A percentile compares a stretch with the other conserved stretches of the same genome.
Conservation (phyloP, 2,329 filamentous ascomycete species). For the Xylariaceae sp. region DNA sequence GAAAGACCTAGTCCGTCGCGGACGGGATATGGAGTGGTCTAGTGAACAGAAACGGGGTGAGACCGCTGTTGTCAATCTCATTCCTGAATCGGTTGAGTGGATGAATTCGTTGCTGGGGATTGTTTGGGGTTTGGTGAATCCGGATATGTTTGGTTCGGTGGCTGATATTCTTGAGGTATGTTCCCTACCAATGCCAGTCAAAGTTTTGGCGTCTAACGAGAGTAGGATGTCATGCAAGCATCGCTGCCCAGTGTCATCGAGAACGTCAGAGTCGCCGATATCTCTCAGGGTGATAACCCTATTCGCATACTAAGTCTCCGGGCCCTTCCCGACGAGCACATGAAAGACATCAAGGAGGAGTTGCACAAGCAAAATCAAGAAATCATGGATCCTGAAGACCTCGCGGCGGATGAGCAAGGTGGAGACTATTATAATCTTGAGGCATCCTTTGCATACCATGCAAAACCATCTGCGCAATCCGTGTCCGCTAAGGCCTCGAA, state of each 20-base stretch:
- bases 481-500: conserved; percentile 81
- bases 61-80: conserved; percentile 78
- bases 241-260: conserved; percentile 88
- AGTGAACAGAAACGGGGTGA: conserved; percentile 80
- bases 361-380: conserved; percentile 74
- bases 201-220: conserved; percentile 13
- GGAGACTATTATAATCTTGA: conserved; percentile 93
- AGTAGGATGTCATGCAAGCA: conserved; percentile 85
- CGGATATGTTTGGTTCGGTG: conserved; percentile 86
- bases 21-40: conserved; percentile 79
- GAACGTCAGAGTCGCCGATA: conserved; percentile 90
- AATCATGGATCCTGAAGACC: conserved; percentile 77
- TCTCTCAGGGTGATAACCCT: conserved; percentile 88
- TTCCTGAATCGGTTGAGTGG: conserved; percentile 93
- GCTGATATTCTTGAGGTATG: conserved; percentile 75
- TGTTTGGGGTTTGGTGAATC: conserved; percentile 87
- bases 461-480: conserved; percentile 63
- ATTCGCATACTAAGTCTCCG: conserved; percentile 82
- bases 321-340: conserved; percentile 75
- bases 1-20: conserved; percentile 78
- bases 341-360: conserved; percentile 74
- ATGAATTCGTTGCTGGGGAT: conserved; percentile 84
- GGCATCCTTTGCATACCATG: conserved; percentile 85
- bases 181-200: not conserved
- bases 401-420: conserved; percentile 82